Conservation (phyloP, 805 yeast species). For the Myxozyma neglecta region DNA sequence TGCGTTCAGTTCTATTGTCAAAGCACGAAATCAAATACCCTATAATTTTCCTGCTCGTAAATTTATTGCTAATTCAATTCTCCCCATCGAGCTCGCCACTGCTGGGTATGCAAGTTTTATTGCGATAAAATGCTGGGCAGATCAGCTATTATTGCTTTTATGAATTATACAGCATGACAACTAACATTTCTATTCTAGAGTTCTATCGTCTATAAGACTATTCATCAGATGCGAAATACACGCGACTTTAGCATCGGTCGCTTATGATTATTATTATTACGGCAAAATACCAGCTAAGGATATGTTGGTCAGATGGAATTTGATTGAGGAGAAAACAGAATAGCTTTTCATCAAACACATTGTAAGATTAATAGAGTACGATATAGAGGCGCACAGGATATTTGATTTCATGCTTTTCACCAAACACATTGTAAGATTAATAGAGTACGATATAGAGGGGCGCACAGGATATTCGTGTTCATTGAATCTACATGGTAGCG, state of each 20-base stretch:
- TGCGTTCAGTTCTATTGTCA: no score
- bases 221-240: constrained; percentile 4
- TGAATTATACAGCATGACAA: not conserved
- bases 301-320: not conserved
- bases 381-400: no score
- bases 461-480: no score
- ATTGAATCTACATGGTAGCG: no score
- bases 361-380: not conserved
- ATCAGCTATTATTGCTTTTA: not conserved
- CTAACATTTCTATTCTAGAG: not conserved
- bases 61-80: not conserved
- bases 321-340: not conserved
- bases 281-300: not conserved
- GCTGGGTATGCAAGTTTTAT: not conserved
- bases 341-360: not conserved
- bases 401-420: not conserved
- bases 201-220: not conserved
- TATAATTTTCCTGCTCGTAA: not conserved
- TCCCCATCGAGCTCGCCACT: not conserved
- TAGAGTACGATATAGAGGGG: no score
- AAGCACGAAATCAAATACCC: no score
- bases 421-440: not conserved
- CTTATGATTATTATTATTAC: constrained; percentile 2
- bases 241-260: not conserved
- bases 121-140: not conserved